Base-by-base conservation (phyloP, 2,329 filamentous ascomycete species). In the Graphiopsis chlorocephala region DNA sequence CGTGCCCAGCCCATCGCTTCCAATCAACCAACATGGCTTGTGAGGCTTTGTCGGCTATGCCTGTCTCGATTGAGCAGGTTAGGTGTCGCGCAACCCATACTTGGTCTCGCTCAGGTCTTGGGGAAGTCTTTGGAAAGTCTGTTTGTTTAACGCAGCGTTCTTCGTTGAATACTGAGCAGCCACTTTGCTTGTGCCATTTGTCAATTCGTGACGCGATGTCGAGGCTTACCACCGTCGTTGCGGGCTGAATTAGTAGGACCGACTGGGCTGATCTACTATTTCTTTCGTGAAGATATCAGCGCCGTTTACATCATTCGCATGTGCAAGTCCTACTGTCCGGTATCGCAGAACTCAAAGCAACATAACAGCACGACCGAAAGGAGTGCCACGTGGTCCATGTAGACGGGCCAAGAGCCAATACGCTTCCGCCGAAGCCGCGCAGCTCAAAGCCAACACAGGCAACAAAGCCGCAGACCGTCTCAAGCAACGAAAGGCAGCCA, bases 341-440 rank as follows among this genome's bases (percentile, higher is more conserved):
- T 52, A 29, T 52, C 48, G 14, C 15, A n/a, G 12, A 28, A n/a
- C 50, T 31, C 8, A 28, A 31, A 53, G 50, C 25, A 53, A 31
- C 50, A 53, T 31, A 12, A 29, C 50, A 20, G 29, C 12, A 35
- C 17, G 55, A n/a, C 26, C 31, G 20, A 38, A 31, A 48, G 26
- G 31, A 47, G 45, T 47, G 31, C 42, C 57, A 50, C 57, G 42
- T 48, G 57, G 35, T 33, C 57, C 57, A 45, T 50, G 38, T 31
- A 10, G n/a, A 45, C 17, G 8, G n/a, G 38, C 38, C 38, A 29
- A 25, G 25, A 33, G 57, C 57, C 57, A 60, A 60, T 28, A 42
- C 57, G 50, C 26, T 17, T n/a, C 47, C 29, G 45, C 60, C 48
- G 60, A 62, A 62, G 26, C 55, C 60, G 60, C 60, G 53, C 48